Base-by-base conservation (phyloP, 208 protist genomes). In the Crithidia acanthocephali region DNA sequence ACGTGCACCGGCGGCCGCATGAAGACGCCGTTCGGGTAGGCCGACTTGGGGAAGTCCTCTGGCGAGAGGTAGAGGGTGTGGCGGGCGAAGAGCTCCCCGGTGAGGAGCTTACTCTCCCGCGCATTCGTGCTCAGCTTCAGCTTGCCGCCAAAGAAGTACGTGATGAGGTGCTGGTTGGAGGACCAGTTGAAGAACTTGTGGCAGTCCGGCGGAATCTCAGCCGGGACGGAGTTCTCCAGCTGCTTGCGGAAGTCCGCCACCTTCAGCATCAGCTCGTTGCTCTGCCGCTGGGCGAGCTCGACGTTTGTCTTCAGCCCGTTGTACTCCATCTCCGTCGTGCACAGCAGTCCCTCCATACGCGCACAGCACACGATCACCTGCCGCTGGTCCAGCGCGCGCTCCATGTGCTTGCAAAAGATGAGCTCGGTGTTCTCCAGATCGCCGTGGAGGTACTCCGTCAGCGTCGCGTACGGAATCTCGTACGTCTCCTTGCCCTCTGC, bases 311-410 rank as follows among this genome's bases (percentile, higher is more conserved):
- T 94, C 13, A 98, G 80, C 20, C 94, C 94, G 72, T 97, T 97
- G 84, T 96, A 97, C 74, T 98, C 92, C 94, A 98, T 98, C 72
- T 97, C 92, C 2, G 94, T 95, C 16, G 92, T 98, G 74, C 89
- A 95, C 37, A 97, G 81, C 37, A 98, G 68, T 23, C 88, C 88
- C 65, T 98, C 91, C 94, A 97, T 98, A 56, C 92, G 92, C 6
- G 91, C 87, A 63, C 47, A 62, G 59, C 88, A 86, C 22, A 98
- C 88, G 51, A 94, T 91, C 47, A 83, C 81, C 79, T 96, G 91
- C 52, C 87, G 78, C 74, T 94, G 87, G 47, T 81, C 74, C 23
- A 95, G 68, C 10, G 90, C 85, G 13, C 87, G 80, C 74, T 95
- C 90, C 61, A 95, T 81, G 70, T 98, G 94, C 79, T 95, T 95